Evolutionary conservation across 176 grass and related monocot genomes (phyloP).

Genomic region (Pontederia crassipes): DNA sequence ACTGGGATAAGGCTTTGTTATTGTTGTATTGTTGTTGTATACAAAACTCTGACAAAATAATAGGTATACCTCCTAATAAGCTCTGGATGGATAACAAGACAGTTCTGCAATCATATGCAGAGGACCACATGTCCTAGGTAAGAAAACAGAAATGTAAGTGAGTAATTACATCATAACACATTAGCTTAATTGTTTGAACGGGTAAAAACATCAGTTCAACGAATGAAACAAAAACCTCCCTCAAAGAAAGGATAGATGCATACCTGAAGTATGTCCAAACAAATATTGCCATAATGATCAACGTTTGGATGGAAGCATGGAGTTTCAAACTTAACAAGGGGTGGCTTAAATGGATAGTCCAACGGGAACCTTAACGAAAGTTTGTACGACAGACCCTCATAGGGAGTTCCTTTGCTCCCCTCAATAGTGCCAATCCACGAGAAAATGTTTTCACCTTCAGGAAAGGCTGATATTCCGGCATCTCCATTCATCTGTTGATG

Average conservation of each 20-base stretch:
- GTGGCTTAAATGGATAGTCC: constrained; percentile 31
- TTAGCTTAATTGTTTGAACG: not conserved
- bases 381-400: constrained; percentile 22
- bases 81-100: constrained; percentile 19
- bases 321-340: constrained; percentile 26
- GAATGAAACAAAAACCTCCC: too few relatives aligned
- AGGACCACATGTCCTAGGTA: constrained; percentile 23
- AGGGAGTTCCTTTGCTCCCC: constrained; percentile 26
- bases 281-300: constrained; percentile 30
- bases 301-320: constrained; percentile 31
- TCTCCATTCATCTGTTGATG: constrained; percentile 22
- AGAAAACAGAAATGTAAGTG: not conserved
- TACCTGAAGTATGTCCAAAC: constrained; percentile 31
- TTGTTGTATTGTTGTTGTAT: too few relatives aligned
- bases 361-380: constrained; percentile 23
- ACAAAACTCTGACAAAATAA: not conserved
- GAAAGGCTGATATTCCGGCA: constrained; percentile 28
- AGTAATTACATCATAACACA: not conserved
- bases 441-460: constrained; percentile 32
- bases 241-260: not conserved
- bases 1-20: too few relatives aligned
- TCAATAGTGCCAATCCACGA: constrained; percentile 29
- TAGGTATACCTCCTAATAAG: constrained; percentile 14
- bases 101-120: constrained; percentile 16
- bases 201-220: not conserved